Evolutionary conservation across 2,329 filamentous ascomycete genomes (phyloP), one percentile per base, ranked within the genome.

Genomic region (Hypoxylon sp.): DNA sequence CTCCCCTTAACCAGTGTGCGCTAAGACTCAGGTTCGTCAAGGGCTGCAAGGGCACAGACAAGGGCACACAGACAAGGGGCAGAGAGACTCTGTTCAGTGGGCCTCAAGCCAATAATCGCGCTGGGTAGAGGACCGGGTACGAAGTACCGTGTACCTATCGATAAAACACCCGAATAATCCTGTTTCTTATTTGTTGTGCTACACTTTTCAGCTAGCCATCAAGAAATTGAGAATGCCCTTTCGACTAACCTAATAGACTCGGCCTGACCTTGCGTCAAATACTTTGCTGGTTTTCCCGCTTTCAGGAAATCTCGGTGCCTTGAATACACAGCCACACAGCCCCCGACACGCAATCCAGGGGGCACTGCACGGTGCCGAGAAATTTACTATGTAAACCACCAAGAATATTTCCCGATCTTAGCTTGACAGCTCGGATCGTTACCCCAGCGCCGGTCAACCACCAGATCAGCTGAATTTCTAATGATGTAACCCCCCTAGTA

Each of bases 71-170:
- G n/a, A 55, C 47, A 59, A 50, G 51, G 51, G 48, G 22, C 55
- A 64, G 64, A 71, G 58, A 69, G 71, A 34, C 69, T 56, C 72
- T 73, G 72, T 74, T 74, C 69, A 73, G 69, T 68, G 73, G 71
- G 46, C 11, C 59, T 17, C 1, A 6, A 24, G 44, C 71, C 72
- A 74, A 74, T 73, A 54, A 60, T n/a, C 20, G 46, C 6, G 39
- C 37, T 20, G 10, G 47, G 56, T 59, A n/a, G n/a, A n/a, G n/a
- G n/a, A n/a, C 55, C 15, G n/a, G 41, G 37, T 59, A 66, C 2
- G 5, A n/a, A 13, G 8, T 26, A 26, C 24, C 24, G 24, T 26
- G 24, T 26, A 7, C 24, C 7, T 55, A 60, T 51, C 47, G 59
- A 53, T 51, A 57, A 61, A 22, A 44, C 34, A 28, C 26, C 32